Evolutionary conservation across 768 basidiomycete genomes (phyloP).

Genomic region (Trametes sanguinea): DNA sequence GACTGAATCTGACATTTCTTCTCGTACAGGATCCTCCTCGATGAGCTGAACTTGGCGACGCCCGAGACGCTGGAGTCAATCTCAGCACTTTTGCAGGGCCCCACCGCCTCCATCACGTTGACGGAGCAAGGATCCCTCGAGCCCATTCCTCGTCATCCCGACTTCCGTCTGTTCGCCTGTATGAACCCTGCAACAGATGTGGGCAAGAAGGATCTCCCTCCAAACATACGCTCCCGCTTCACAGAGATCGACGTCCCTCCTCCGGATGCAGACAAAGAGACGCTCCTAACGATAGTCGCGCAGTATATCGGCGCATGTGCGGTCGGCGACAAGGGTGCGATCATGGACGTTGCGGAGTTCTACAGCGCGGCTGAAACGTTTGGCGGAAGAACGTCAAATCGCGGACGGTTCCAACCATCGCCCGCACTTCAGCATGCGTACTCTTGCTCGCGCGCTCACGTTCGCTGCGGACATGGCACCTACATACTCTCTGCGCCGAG

Average conservation of each 20-base stretch:
- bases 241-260: slow-evolving; percentile 96
- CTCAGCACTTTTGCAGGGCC: slow-evolving; percentile 81
- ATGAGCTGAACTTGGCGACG: slow-evolving; percentile 94
- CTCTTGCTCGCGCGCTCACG: slow-evolving; percentile 84
- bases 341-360: slow-evolving; percentile 92
- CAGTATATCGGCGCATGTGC: slow-evolving; percentile 88
- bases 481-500: slow-evolving; percentile 77
- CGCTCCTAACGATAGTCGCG: slow-evolving; percentile 79
- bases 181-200: slow-evolving; percentile 99
- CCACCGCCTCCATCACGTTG: slow-evolving; percentile 85
- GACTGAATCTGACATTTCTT: not conserved
- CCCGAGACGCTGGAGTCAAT: slow-evolving; percentile 94
- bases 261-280: slow-evolving; percentile 90
- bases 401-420: slow-evolving; percentile 92
- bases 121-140: slow-evolving; percentile 93
- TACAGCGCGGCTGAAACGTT: slow-evolving; percentile 78
- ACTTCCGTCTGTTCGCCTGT: slow-evolving; percentile 96
- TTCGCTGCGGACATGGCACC: slow-evolving; percentile 84
- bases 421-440: slow-evolving; percentile 98
- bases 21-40: slow-evolving; percentile 80
- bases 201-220: slow-evolving; percentile 95
- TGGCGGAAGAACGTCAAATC: slow-evolving; percentile 73
- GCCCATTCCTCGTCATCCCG: slow-evolving; percentile 86
- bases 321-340: slow-evolving; percentile 80
- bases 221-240: slow-evolving; percentile 87